Evolutionary conservation across 768 basidiomycete species (phyloP), one percentile per base, ranked within the genome.

Genomic region (Mrakia blollopis): DNA sequence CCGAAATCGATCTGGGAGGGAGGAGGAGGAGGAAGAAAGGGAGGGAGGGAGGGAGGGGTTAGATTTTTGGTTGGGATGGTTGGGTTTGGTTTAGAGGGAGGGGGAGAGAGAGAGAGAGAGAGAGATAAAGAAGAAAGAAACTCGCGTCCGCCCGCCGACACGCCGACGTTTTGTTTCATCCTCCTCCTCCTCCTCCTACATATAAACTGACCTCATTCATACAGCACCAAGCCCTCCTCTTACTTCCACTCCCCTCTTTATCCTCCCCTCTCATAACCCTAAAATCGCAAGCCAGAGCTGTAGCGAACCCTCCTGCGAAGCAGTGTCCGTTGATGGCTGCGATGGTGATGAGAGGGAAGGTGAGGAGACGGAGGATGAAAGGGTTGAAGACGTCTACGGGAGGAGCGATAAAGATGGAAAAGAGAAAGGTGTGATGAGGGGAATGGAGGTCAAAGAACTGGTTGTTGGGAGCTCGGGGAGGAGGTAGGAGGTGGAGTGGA

Each of bases 271-370:
- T 92, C 90, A 95, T 94, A 74, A 96, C 87, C 57, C 94, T 88
- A 84, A 92, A 94, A 83, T 97, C 94, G 82, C 92, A 95, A 5
- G 87, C 87, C 69, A 97, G 83, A 3, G 93, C 87, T 21, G 95
- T 84, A 83, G 92, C 89, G 81, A 92, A 88, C 21, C 89, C 93
- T 16, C 87, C 94, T 7, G 93, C 95, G 83, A 91, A 96, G 79
- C 90, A 91, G 81, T 94, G 92, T 11, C 73, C 68, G 50, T 77
- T 74, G 32, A 78, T 63, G 69, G 72, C 73, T 25, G 61, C 78
- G 44, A 81, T 77, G 35, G 79, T 80, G 35, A 78, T 67, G 41
- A 81, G 78, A 2, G 80, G 80, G 65, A 80, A 81, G 25, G 76
- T 72, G 32, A 81, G 73, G 70, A 81, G 60, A 0, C 79, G 79